A percentile compares a stretch with the other conserved stretches of the same genome.
Evolutionary conservation across 352 stramenopile species (phyloP).

Genomic region (Halophytophthora polymorphica): DNA sequence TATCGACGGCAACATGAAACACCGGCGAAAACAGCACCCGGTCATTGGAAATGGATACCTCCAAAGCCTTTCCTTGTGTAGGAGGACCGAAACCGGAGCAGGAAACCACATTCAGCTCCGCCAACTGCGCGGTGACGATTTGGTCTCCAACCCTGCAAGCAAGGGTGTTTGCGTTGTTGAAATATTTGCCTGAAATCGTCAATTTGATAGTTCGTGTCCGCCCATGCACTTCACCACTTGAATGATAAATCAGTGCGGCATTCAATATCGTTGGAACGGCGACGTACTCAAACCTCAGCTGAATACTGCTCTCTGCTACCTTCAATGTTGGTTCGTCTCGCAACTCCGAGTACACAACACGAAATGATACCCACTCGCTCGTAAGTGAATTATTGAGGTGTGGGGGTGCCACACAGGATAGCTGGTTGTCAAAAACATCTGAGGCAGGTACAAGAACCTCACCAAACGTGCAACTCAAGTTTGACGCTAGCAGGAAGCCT

Average conservation of each 20-base stretch:
- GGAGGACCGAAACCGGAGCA: constrained; percentile 6
- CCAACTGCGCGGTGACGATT: constrained; percentile 4
- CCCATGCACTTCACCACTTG: neutral
- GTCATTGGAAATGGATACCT: constrained; percentile 35
- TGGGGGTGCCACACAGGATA: constrained; percentile 26
- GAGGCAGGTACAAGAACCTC: constrained; percentile 9
- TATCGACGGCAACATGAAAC: constrained; percentile 3
- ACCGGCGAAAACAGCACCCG: constrained; percentile 24
- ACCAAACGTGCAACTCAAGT: constrained; percentile 31
- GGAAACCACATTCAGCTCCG: constrained; percentile 8
- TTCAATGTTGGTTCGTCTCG: neutral
- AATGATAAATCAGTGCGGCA: constrained; percentile 7
- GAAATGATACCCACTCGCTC: constrained; percentile 12
- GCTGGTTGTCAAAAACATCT: constrained; percentile 24
- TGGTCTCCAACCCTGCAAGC: constrained; percentile 19
- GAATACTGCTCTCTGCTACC: constrained; percentile 7
- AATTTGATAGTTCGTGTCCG: constrained; percentile 3
- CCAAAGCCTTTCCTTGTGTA: constrained; percentile 6
- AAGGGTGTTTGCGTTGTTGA: constrained; percentile 7
- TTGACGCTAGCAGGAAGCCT: constrained; percentile 19
- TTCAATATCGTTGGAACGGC: constrained; percentile 20
- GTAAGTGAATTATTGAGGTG: neutral
- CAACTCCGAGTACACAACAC: constrained; percentile 14
- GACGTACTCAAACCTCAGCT: constrained; percentile 22
- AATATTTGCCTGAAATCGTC: constrained; percentile 15